Evolutionary conservation across 768 basidiomycete genomes (phyloP), one percentile per base, ranked within the genome.

Genomic region (Daedaleopsis nitida): DNA sequence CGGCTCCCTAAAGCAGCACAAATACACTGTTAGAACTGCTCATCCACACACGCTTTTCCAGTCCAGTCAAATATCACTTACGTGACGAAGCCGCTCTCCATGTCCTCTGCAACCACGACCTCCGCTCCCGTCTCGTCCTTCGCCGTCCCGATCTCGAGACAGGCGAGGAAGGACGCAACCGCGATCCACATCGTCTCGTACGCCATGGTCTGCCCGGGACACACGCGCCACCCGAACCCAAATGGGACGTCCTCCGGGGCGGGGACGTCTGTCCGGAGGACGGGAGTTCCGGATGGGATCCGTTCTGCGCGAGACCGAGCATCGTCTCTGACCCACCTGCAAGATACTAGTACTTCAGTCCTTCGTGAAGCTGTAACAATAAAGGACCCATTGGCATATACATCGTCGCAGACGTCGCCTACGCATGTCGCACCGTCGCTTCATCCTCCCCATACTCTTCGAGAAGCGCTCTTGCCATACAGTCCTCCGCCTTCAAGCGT

Each of bases 51-150:
- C 27, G 7, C 27, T 14, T 19, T 13, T 23, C 23, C 12, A 48
- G 19, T 23, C 21, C 38, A 21, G 14, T 6, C 21, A 37, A 24
- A n/a, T 3, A 19, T 24, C 8, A 57, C 72, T 34, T 47, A 77
- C 75, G 66, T 70, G 13, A 73, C 59, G 17, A 68, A 63, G 9
- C 74, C 73, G 37, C 68, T 70, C 14, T 68, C 73, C 68, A 75
- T 79, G 0, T 72, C 65, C 11, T 74, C 66, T 13, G 69, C 65
- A 0, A 78, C 77, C 32, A 73, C 53, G n/a, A 69, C 59, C 0
- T 35, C 56, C 24, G 54, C 21, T 3, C 69, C 70, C 6, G 60
- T 24, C 9, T 42, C 66, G 53, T 70, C 66, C 24, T 48, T 48
- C 5, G 65, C 45, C 50, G 61, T 62, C 0, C 55, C 44, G 42